Evolutionary conservation across 2,329 filamentous ascomycete genomes (phyloP), one percentile per base, ranked within the genome.

Genomic region (Penicillium sclerotigenum): DNA sequence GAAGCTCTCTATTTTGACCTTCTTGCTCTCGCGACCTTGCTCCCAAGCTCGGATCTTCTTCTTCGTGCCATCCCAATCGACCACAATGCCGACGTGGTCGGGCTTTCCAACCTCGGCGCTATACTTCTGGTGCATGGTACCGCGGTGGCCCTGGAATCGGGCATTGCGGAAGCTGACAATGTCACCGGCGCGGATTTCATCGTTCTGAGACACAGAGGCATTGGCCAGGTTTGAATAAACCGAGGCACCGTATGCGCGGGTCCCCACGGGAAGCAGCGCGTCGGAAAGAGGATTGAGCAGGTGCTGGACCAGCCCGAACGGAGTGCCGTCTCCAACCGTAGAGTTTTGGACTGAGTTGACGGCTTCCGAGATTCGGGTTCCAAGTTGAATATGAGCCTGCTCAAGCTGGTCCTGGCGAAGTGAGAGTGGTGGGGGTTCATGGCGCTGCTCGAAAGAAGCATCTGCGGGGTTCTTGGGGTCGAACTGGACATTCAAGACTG

Each of bases 31-130:
- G 14, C 93, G 81, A 0, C 93, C 93, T 72, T 99, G 94, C 74
- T 97, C 94, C 90, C 91, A 97, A 1, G 88, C 92, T 28, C 92
- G 80, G 26, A 99, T 88, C 81, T 97, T 97, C 82, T 96, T 96
- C 83, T 97, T 96, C 38, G 91, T 96, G 3, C 94, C 94, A 73
- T 99, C 94, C 94, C 94, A 99, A 73, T 99, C 94, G 10, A 91
- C 84, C 4, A 99, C 93, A 2, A 99, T 79, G 2, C 84, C 94
- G 0, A 97, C 93, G 68, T 99, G 94, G 61, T 93, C 83, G 10
- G 84, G 90, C 71, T 90, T 94, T 62, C 91, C 92, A 1, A 97
- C 90, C 65, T 99, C 94, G 50, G 85, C 79, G 47, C 82, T 87
- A 73, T 99, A 99, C 73, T 97, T 97, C 63, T 90, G 88, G 71